Evolutionary conservation across 1,284 basidiomycete species (phyloP), one percentile per base, ranked within the genome.

Genomic region (Neotropicomus parvogracilis): DNA sequence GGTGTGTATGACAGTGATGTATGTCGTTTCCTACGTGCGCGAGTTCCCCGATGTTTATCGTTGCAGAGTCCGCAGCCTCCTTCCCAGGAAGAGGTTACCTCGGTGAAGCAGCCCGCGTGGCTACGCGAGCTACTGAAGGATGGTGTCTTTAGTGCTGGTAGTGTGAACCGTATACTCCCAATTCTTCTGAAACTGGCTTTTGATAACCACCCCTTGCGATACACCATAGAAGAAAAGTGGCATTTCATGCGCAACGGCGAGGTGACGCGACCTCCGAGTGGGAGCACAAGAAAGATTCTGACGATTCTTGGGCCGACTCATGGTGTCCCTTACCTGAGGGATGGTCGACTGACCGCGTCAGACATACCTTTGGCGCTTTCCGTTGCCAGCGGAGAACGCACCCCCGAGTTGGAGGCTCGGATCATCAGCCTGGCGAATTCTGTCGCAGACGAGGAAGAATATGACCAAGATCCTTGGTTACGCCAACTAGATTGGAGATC

Each of bases 131-230:
- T 95, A 7, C 42, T 68, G 20, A 54, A 58, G 10, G 73, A 77
- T 39, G 63, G 64, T 0, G 73, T 78, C 24, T 65, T 78, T 20
- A 73, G 78, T 45, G 57, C 81, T 17, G 75, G 79, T 13, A 75
- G 75, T 36, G 71, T 85, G 19, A 84, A 85, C 48, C 77, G 79
- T 4, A 74, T 85, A n/a, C 73, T 93, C 0, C 91, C 93, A 0
- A 72, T 88, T 3, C 75, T 97, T 3, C 75, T 97, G n/a, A 78
- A 77, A 28, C 63, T 94, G n/a, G 77, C 81, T 4, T 94, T 84
- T 71, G 76, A 87, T 34, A 83, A 80, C 0, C 71, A 78, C 51
- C 88, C 91, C 0, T 65, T 95, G 17, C 77, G 72, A 38, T 81
- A 81, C 57, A 81, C 78, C 40, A 69, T 74, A 20, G 66, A 79